phyloP scores from a whole-genome alignment of 139 green algal genomes.

The Chlamydomonas sphaeroides region DNA sequence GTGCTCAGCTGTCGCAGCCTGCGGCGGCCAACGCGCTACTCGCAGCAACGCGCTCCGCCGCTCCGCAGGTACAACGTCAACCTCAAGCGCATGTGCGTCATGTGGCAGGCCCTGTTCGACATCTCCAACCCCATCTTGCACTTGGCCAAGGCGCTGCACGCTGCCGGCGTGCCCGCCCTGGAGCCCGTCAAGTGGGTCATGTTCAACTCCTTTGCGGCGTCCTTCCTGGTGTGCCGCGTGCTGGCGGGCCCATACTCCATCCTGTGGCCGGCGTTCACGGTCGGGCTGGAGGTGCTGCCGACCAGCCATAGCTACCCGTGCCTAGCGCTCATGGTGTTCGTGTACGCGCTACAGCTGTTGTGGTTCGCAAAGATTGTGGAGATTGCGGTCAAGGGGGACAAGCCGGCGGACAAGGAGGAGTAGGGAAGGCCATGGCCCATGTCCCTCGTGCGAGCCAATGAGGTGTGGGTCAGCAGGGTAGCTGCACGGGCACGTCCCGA shows the following conservation, averaged over 20 bases:
- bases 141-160: slow-evolving; percentile 58
- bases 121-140: slow-evolving; percentile 66
- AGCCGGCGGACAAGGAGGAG: neutral
- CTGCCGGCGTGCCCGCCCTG: slow-evolving; percentile 1
- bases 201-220: slow-evolving; percentile 55
- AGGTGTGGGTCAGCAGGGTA: no score
- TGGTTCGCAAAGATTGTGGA: slow-evolving; percentile 63
- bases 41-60: no score
- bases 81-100: slow-evolving; percentile 48
- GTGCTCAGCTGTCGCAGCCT: no score
- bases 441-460: no score
- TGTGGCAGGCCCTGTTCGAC: slow-evolving; percentile 59
- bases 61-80: slow-evolving; percentile 42
- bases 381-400: slow-evolving; percentile 44
- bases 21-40: no score
- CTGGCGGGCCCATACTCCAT: slow-evolving; percentile 9
- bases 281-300: slow-evolving; percentile 30
- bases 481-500: no score
- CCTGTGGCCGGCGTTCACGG: slow-evolving; percentile 27
- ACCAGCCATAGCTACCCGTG: slow-evolving; percentile 40
- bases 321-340: slow-evolving; percentile 50
- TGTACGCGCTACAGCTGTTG: slow-evolving; percentile 60
- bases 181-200: slow-evolving; percentile 37
- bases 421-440: no score
- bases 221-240: slow-evolving; percentile 43